These are phyloP conservation scores for Cubamyces sp. DNA, from an alignment of 768 basidiomycete species.

Conservation along the genomic window DNA sequence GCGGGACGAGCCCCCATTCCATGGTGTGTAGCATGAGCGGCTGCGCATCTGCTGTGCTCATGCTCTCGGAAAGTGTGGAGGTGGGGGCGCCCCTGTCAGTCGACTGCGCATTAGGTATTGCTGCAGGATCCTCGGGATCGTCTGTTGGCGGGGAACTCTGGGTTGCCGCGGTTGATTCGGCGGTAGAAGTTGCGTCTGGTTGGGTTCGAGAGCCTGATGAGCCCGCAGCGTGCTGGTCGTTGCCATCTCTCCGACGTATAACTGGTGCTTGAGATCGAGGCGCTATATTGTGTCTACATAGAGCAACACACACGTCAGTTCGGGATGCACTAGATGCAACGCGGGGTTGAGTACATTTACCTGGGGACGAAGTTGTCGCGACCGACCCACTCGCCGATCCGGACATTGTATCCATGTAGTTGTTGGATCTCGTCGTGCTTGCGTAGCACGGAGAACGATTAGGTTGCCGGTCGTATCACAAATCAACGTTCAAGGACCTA, in stretches of 20 bases:
- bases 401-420: conserved; percentile 28
- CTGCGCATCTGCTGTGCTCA: too few relatives aligned
- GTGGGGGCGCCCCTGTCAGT: too few relatives aligned
- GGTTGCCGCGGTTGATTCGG: neutral
- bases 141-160: neutral
- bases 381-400: conserved; percentile 26
- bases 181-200: neutral
- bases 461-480: neutral
- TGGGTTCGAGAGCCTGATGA: neutral
- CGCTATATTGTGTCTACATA: conserved; percentile 74
- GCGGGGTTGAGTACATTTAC: neutral
- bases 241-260: conserved; percentile 51
- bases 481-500: neutral
- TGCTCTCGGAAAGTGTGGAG: too few relatives aligned
- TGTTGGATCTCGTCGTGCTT: conserved; percentile 26
- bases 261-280: conserved; percentile 82
- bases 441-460: too few relatives aligned
- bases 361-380: conserved; percentile 26
- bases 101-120: too few relatives aligned
- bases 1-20: conserved; percentile 90
- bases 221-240: conserved; percentile 19
- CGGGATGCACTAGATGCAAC: neutral
- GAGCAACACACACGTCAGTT: conserved; percentile 31
- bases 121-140: too few relatives aligned
- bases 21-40: conserved; percentile 72